Conservation (phyloP, 371 early-diverging fungal genomes). For the Apophysomyces elegans region DNA sequence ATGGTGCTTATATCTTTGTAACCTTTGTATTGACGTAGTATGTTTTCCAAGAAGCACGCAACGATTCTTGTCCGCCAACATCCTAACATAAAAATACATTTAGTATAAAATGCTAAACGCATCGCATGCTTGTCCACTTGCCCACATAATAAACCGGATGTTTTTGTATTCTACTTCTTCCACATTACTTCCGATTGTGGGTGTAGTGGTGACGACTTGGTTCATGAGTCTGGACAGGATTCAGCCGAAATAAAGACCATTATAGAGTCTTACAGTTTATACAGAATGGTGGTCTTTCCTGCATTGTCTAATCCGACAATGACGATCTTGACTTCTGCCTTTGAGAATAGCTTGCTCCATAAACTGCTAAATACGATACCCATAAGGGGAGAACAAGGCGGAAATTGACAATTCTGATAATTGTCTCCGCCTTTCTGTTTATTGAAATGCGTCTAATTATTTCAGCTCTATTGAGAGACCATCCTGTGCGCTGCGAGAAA, state of each 20-base stretch:
- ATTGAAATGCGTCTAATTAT: no score
- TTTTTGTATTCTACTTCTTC: slow-evolving; percentile 76
- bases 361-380: slow-evolving; percentile 48
- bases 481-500: no score
- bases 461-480: no score
- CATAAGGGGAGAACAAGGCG: slow-evolving; percentile 20
- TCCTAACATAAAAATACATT: slow-evolving; percentile 43
- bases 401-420: not conserved
- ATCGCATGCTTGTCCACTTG: slow-evolving; percentile 29
- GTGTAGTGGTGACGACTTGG: slow-evolving; percentile 74
- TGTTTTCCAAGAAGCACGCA: slow-evolving; percentile 74
- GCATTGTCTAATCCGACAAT: slow-evolving; percentile 95
- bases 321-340: slow-evolving; percentile 86
- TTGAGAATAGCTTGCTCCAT: slow-evolving; percentile 52
- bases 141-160: slow-evolving; percentile 78
- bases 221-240: slow-evolving; percentile 59
- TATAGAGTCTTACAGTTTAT: slow-evolving; percentile 53
- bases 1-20: not conserved
- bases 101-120: not conserved
- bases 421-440: not conserved
- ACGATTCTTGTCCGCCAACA: slow-evolving; percentile 76
- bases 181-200: slow-evolving; percentile 78
- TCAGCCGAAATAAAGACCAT: not conserved
- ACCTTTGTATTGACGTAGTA: slow-evolving; percentile 74
- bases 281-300: slow-evolving; percentile 89